phyloP scores from a whole-genome alignment of 2,329 filamentous ascomycete genomes.

The Xylaria sp. region DNA sequence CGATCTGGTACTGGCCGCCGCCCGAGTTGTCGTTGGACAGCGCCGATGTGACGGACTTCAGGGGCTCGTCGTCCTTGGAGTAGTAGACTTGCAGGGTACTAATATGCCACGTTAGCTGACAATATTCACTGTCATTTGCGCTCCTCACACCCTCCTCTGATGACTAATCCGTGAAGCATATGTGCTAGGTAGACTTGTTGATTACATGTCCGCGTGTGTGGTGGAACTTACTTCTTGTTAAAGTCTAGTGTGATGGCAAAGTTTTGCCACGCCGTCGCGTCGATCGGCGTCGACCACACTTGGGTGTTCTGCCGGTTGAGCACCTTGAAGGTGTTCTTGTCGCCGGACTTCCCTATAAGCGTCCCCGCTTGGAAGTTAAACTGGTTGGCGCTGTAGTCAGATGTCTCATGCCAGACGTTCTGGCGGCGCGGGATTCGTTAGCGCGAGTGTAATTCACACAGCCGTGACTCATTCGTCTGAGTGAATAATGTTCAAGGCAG shows the following conservation, averaged over 20 bases:
- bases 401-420: slow-evolving; percentile 51
- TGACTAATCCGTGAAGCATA: too few species aligned
- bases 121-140: too few species aligned
- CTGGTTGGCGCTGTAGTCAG: slow-evolving; percentile 49
- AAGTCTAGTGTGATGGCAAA: slow-evolving; percentile 69
- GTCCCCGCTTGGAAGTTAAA: slow-evolving; percentile 52
- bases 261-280: slow-evolving; percentile 66
- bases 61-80: slow-evolving; percentile 59
- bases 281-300: slow-evolving; percentile 57
- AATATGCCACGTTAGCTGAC: background rate
- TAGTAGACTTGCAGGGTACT: slow-evolving; percentile 69
- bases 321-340: slow-evolving; percentile 56
- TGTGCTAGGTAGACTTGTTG: background rate
- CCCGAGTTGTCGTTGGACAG: slow-evolving; percentile 63
- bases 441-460: slow-evolving; percentile 27
- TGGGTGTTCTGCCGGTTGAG: slow-evolving; percentile 53
- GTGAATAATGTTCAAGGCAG: background rate
- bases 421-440: slow-evolving; percentile 7
- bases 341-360: slow-evolving; percentile 50
- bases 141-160: background rate
- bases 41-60: slow-evolving; percentile 59
- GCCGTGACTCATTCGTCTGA: background rate
- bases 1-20: slow-evolving; percentile 66
- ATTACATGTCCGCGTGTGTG: background rate
- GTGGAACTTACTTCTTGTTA: slow-evolving; percentile 59